Percentiles rank a stretch among this genome's conserved stretches.
Conservation (phyloP, 768 basidiomycete genomes). For the Pleurotus djamor region DNA sequence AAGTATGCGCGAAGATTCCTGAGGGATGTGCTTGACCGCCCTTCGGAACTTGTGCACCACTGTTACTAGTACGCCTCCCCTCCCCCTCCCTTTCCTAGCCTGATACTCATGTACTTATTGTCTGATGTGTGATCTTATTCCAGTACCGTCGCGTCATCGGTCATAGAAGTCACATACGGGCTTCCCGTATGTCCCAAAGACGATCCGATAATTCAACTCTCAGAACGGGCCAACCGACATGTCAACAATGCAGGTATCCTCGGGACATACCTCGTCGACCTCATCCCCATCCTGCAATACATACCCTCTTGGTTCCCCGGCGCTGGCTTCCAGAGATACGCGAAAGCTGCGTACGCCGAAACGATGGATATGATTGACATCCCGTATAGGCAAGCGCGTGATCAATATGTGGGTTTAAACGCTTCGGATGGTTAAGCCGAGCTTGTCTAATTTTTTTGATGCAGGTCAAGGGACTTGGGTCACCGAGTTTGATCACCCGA, state of each 20-base stretch:
- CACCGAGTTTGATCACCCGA: neutral
- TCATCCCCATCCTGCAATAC: conserved; percentile 21
- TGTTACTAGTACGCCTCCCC: conserved; percentile 21
- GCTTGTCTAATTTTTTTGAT: neutral
- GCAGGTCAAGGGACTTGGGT: neutral
- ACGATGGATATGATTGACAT: conserved; percentile 25
- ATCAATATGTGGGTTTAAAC: neutral
- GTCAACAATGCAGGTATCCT: conserved; percentile 31
- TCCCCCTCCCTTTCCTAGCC: neutral
- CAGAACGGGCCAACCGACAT: conserved; percentile 32
- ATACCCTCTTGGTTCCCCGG: conserved; percentile 30
- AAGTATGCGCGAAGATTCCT: conserved; percentile 28
- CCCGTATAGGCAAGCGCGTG: conserved; percentile 22
- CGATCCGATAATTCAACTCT: conserved; percentile 42
- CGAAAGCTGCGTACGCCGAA: conserved; percentile 23
- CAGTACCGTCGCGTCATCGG: conserved; percentile 6
- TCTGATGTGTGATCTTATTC: neutral
- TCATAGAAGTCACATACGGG: conserved; percentile 36
- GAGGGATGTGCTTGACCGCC: conserved; percentile 26
- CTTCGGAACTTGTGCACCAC: conserved; percentile 32
- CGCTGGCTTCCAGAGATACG: conserved; percentile 25
- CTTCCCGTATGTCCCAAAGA: conserved; percentile 31
- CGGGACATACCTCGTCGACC: conserved; percentile 35
- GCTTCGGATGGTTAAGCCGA: too few relatives aligned
- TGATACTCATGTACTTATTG: too few relatives aligned